Evolutionary conservation across 129 eudicot species (phyloP), one percentile per base, ranked within the genome.

Genomic region (Arctium lappa): DNA sequence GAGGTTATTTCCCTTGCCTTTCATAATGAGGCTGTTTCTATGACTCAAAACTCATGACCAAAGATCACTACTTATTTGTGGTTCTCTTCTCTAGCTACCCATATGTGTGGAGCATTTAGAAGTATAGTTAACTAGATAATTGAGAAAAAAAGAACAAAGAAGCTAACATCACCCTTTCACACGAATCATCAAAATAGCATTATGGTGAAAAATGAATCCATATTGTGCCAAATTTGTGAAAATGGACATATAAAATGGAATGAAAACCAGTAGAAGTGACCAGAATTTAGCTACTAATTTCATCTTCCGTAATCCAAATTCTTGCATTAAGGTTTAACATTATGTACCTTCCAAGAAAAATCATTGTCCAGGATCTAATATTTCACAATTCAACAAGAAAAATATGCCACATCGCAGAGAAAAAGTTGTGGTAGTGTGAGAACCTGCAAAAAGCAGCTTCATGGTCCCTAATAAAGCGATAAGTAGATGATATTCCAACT

Each of bases 361-460:
- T 39, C 78, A 78, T 30, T 34, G 4, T 36, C 40, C 74, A 83
- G 46, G 74, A 83, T 70, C 72, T 72, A 72, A 39, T 39, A 70
- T 72, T 63, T 72, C 68, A 78, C 50, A 81, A 22, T 4, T 74
- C 22, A 72, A 56, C 8, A 62, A 50, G 34, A 76, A 42, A 66
- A 77, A 77, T 31, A 86, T 46, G 77, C 31, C 80, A 82, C 72
- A 72, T 77, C 37, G 34, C 60, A 81, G 53, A 15, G 68, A 71
- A 77, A 18, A 79, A 86, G 79, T 73, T 60, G 81, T 86, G 88
- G 83, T 85, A 66, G 76, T 22, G 73, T 42, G 34, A 46, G 82
- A 76, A 86, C 30, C 9, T 78, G 72, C 68, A 72, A 76, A 84
- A 87, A 44, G 76, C 83, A 73, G 75, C 79, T 78, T 50, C 81